phyloP scores from a whole-genome alignment of 805 yeast species.

The Soucietia sequanensis region DNA sequence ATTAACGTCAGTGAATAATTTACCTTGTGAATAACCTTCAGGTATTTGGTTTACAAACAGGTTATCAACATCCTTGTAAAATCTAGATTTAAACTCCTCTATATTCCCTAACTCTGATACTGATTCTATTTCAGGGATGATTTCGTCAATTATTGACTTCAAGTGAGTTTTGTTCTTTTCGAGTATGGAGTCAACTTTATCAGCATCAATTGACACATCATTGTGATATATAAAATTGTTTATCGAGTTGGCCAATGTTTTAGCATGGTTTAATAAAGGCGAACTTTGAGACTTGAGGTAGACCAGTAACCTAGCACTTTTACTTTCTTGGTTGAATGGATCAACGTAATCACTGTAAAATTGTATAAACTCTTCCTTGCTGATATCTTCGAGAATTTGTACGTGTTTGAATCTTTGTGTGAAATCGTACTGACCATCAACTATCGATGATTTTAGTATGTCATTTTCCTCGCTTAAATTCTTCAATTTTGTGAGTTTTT shows the following conservation, averaged over 20 bases:
- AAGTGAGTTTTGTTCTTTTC: conserved; percentile 9
- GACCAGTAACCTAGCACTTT: conserved; percentile 48
- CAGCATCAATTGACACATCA: conserved; percentile 22
- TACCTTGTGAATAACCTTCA: conserved; percentile 49
- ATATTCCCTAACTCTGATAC: not conserved
- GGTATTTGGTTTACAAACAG: conserved; percentile 29
- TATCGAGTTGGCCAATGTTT: conserved; percentile 16
- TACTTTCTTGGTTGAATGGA: not conserved
- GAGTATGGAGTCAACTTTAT: conserved; percentile 19
- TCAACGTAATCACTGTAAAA: conserved; percentile 50
- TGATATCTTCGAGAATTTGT: conserved; percentile 48
- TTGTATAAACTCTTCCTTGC: conserved; percentile 55
- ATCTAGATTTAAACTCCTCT: no score
- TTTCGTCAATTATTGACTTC: conserved; percentile 3
- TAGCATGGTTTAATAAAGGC: not conserved
- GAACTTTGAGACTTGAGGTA: conserved; percentile 29
- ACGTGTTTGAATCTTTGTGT: conserved; percentile 56
- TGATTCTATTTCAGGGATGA: conserved; percentile 1
- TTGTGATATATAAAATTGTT: conserved; percentile 23
- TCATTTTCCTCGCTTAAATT: conserved; percentile 75
- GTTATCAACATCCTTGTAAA: conserved; percentile 13
- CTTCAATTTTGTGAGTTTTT: conserved; percentile 68
- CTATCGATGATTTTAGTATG: conserved; percentile 65
- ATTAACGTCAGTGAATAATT: conserved; percentile 42
- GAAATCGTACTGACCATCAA: conserved; percentile 79